Evolutionary conservation across 2,329 filamentous ascomycete species (phyloP).

Genomic region (Metarhizium album): DNA sequence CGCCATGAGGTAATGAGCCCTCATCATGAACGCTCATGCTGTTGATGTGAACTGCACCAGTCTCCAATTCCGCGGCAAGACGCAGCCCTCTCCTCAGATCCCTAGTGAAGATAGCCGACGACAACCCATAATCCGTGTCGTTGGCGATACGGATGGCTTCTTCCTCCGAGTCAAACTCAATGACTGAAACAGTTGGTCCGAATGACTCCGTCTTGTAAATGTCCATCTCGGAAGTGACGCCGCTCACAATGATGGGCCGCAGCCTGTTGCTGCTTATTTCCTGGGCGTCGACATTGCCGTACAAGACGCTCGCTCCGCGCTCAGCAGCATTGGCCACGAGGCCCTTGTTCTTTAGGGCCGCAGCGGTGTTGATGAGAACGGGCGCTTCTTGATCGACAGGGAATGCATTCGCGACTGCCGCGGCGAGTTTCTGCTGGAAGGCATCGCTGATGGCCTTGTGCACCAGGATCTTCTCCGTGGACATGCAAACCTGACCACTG

Average conservation of each 20-base stretch:
- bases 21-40: conserved; percentile 57
- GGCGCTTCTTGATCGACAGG: conserved; percentile 51
- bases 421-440: conserved; percentile 35
- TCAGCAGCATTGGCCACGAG: conserved; percentile 57
- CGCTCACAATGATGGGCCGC: conserved; percentile 56
- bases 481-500: conserved; percentile 77
- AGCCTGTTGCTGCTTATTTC: conserved; percentile 31
- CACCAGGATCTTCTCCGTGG: conserved; percentile 62
- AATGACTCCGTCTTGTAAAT: conserved; percentile 68
- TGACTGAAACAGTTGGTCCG: conserved; percentile 61
- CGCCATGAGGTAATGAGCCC: conserved; percentile 51
- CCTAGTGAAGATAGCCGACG: conserved; percentile 60
- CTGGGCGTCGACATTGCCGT: conserved; percentile 24
- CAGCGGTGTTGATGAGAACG: conserved; percentile 57
- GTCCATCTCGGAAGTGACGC: conserved; percentile 55
- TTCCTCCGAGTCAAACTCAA: conserved; percentile 55
- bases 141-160: conserved; percentile 67
- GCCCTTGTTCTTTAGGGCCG: conserved; percentile 52
- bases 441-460: conserved; percentile 34
- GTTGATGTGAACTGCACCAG: conserved; percentile 59
- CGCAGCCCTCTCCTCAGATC: conserved; percentile 50
- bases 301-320: conserved; percentile 50
- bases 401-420: conserved; percentile 30
- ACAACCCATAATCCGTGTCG: conserved; percentile 70
- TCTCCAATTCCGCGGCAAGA: conserved; percentile 53